These are phyloP conservation scores for Aureobasidium sp. DNA, from an alignment of 2,329 filamentous ascomycete genomes.

Conservation along the genomic window DNA sequence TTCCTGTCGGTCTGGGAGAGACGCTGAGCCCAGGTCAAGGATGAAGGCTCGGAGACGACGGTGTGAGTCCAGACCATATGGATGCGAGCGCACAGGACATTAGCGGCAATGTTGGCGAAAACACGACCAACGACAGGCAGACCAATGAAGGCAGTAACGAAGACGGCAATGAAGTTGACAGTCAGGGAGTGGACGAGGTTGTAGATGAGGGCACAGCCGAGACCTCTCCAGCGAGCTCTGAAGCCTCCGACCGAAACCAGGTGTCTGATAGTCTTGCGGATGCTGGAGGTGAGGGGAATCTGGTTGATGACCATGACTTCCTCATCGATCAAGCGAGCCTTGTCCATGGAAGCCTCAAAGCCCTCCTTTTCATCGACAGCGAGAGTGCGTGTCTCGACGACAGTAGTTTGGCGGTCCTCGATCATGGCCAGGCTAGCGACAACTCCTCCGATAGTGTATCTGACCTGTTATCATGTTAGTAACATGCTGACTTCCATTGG, in stretches of 20 bases:
- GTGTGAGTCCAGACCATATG: constrained; percentile 77
- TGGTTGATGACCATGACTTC: constrained; percentile 39
- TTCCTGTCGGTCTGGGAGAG: constrained; percentile 40
- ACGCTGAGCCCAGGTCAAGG: constrained; percentile 55
- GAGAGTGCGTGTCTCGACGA: constrained; percentile 31
- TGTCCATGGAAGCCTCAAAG: constrained; percentile 37
- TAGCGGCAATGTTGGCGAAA: constrained; percentile 44
- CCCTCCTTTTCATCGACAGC: constrained; percentile 45
- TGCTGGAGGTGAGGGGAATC: constrained; percentile 53
- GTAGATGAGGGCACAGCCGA: constrained; percentile 26
- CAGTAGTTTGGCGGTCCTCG: constrained; percentile 49
- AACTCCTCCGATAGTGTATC: constrained; percentile 52
- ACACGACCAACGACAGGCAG: constrained; percentile 31
- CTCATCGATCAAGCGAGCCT: constrained; percentile 27
- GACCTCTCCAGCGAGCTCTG: constrained; percentile 27
- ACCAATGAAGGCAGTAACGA: constrained; percentile 35
- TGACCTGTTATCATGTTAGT: constrained; percentile 19
- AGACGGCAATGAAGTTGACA: constrained; percentile 33
- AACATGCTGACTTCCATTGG: background rate
- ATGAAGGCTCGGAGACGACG: constrained; percentile 63
- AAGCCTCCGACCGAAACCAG: constrained; percentile 40
- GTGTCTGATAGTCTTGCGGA: constrained; percentile 50
- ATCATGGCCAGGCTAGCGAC: constrained; percentile 55
- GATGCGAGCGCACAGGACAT: constrained; percentile 57
- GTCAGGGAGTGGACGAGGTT: constrained; percentile 23